These are phyloP conservation scores for Amphicarpaea edgeworthii DNA, from an alignment of 306 rosid genomes.

Conservation along the genomic window DNA sequence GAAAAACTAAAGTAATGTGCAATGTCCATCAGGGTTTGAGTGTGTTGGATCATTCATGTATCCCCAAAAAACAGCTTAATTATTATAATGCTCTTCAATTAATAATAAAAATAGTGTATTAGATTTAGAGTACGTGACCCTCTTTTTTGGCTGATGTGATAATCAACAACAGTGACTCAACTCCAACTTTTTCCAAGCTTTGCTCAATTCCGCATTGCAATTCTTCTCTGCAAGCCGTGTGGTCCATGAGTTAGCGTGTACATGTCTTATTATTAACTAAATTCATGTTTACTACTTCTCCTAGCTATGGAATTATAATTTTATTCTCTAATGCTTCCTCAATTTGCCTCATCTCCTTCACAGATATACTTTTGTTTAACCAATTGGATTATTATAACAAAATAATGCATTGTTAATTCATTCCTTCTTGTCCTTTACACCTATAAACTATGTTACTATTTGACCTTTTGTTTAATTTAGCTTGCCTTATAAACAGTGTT, in stretches of 20 bases:
- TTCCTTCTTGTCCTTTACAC: not conserved
- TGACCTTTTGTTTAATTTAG: conserved; percentile 11
- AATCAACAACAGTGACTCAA: conserved; percentile 21
- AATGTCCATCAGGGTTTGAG: too few species aligned
- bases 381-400: not conserved
- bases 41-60: too few species aligned
- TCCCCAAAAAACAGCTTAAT: too few species aligned
- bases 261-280: too few species aligned
- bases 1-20: too few species aligned
- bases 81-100: too few species aligned
- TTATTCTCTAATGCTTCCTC: not conserved
- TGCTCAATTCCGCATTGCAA: conserved; percentile 33
- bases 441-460: not conserved
- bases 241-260: not conserved
- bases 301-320: not conserved
- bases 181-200: not conserved
- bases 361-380: not conserved
- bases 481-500: not conserved
- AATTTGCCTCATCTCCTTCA: not conserved
- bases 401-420: not conserved
- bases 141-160: not conserved
- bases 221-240: not conserved
- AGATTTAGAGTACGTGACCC: not conserved
- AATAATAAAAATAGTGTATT: not conserved
- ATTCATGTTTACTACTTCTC: too few species aligned